These are phyloP conservation scores for Parietaria judaica DNA, from an alignment of 306 rosid species.

Conservation along the genomic window DNA sequence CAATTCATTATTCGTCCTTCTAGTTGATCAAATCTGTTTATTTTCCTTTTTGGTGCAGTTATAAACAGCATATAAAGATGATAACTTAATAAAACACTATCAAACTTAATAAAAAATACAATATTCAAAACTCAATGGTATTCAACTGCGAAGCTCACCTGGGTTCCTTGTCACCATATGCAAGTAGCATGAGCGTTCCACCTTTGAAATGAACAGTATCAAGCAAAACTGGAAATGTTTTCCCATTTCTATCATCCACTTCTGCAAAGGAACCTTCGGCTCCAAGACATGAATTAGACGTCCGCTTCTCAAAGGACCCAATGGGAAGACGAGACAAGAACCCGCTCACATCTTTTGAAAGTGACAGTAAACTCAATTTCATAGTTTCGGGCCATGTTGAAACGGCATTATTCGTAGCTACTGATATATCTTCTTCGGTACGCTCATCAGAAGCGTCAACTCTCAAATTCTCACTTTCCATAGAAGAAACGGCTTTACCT, in stretches of 20 bases:
- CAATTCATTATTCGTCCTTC: background rate
- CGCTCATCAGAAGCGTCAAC: constrained; percentile 22
- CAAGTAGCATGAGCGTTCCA: constrained; percentile 77
- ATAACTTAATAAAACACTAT: too few relatives aligned
- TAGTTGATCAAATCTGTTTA: constrained; percentile 3
- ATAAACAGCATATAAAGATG: background rate
- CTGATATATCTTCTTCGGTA: constrained; percentile 19
- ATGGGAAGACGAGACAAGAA: constrained; percentile 30
- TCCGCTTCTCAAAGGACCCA: constrained; percentile 41
- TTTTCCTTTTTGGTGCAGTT: background rate
- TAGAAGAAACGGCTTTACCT: constrained; percentile 20
- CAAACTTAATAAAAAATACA: too few relatives aligned
- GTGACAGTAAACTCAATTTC: constrained; percentile 35
- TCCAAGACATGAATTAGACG: constrained; percentile 33
- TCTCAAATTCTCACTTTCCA: constrained; percentile 29
- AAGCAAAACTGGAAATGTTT: constrained; percentile 54
- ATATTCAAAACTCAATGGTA: too few relatives aligned
- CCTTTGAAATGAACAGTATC: constrained; percentile 85
- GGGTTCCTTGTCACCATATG: constrained; percentile 84
- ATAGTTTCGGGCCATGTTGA: constrained; percentile 31
- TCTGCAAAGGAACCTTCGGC: constrained; percentile 48
- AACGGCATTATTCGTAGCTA: constrained; percentile 26
- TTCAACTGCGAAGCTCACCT: constrained; percentile 41
- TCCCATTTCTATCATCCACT: constrained; percentile 34
- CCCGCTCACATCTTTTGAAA: constrained; percentile 38